Evolutionary conservation across 805 yeast species (phyloP).

Genomic region (Zygoascus bituminiphila): DNA sequence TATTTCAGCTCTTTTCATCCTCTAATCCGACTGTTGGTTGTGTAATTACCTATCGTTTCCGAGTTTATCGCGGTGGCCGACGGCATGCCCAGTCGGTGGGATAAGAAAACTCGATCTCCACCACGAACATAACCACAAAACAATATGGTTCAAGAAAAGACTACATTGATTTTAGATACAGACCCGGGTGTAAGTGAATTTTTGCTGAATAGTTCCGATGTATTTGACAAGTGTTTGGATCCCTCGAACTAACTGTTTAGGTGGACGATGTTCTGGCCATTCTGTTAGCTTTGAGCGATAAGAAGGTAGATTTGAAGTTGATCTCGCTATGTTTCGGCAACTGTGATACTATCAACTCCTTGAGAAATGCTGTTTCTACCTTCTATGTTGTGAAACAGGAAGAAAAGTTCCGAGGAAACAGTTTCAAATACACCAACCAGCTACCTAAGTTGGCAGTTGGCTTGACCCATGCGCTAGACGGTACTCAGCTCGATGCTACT

Average conservation of each 20-base stretch:
- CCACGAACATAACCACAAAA: too few relatives aligned
- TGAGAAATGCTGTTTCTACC: slow-evolving; percentile 29
- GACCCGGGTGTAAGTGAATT: slow-evolving; percentile 33
- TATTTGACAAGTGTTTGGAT: background rate
- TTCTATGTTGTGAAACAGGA: slow-evolving; percentile 31
- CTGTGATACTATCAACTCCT: slow-evolving; percentile 28
- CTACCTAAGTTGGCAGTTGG: slow-evolving; percentile 31
- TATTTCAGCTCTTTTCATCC: too few relatives aligned
- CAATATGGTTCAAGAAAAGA: background rate
- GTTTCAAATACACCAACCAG: slow-evolving; percentile 20
- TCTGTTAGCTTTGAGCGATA: slow-evolving; percentile 28
- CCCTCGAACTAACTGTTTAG: slow-evolving; percentile 11
- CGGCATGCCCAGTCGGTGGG: too few relatives aligned
- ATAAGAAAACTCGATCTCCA: too few relatives aligned
- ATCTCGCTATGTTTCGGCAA: slow-evolving; percentile 34
- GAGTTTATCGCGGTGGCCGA: too few relatives aligned
- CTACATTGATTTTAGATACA: slow-evolving; percentile 30
- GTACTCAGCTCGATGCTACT: slow-evolving; percentile 29
- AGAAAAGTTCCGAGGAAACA: slow-evolving; percentile 20
- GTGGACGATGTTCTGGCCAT: slow-evolving; percentile 35
- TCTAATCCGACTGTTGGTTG: too few relatives aligned
- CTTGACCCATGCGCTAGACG: slow-evolving; percentile 23
- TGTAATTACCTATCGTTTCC: too few relatives aligned
- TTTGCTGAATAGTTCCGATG: background rate
- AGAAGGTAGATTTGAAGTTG: slow-evolving; percentile 24